Evolutionary conservation across 2,329 filamentous ascomycete genomes (phyloP), one percentile per base, ranked within the genome.

Genomic region (Fusarium musae): DNA sequence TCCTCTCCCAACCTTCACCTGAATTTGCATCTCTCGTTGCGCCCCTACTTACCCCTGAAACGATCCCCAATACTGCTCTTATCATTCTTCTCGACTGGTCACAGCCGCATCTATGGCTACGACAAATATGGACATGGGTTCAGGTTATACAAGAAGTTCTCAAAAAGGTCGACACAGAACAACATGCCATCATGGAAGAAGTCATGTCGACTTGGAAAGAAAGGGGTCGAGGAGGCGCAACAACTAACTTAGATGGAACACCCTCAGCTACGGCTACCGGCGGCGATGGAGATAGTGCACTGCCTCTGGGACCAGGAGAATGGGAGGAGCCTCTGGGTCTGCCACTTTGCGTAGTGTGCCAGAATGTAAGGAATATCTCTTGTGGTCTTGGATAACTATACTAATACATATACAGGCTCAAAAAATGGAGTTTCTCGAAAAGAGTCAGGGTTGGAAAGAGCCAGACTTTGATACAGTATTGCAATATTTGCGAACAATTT

Each of bases 21-120:
- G 90, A 94, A 23, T 97, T 97, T 81, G 91, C 93, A 44, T 92
- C 93, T 37, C 91, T 98, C 62, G 87, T 98, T 69, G 91, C 91
- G 75, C 95, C 95, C 30, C 92, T 97, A 58, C 88, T 98, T 69
- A 97, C 93, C 23, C 91, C 93, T 47, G 90, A 93, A 82, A 92
- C 94, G 11, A 93, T 97, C 79, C 92, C 93, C 36, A 93, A 97
- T 81, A 97, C 93, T 52, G 88, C 97, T 69, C 89, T 98, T 72
- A 93, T 97, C 70, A 91, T 99, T 77, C 86, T 99, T n/a, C 87
- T 99, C 47, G 95, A 98, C 84, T 99, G 96, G 96, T 92, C 93
- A 66, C 91, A 96, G 79, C 96, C 96, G 19, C 97, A 96, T 91
- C 87, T 91, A 71, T 99, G 97, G 94, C 88, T 98, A 79, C 90